Evolutionary conservation across 2,329 filamentous ascomycete species (phyloP), one percentile per base, ranked within the genome.

Genomic region (Cyphellophora europaea): DNA sequence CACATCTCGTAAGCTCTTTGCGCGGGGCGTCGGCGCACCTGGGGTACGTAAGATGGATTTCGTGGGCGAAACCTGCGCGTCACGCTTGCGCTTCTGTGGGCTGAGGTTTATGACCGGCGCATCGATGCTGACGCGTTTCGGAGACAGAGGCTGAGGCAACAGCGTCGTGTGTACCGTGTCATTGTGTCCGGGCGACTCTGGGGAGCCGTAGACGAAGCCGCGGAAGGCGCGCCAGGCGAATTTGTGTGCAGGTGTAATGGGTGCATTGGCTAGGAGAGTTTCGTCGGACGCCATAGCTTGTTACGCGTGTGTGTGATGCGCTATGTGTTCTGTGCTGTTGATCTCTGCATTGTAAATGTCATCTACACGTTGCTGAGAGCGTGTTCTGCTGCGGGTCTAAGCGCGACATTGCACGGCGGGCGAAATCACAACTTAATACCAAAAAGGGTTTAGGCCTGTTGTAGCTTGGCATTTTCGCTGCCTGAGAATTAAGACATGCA

Each of bases 171-270:
- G 28, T 5, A 36, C 33, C n/a, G 36, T 46, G 11, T 16, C 37
- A 18, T 19, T 25, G 18, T 33, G 21, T 5, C 16, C 18, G 27
- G 36, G 37, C 6, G 37, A 39, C 27, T 66, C 61, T 11, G 76
- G 76, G 1, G 76, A 79, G 16, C 75, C 75, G 56, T 77, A 79
- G 37, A 81, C 57, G 28, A 74, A 72, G 41, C 75, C 73, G 49
- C 74, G 77, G 56, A 80, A 77, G 11, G 77, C 77, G 49, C 77
- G 76, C 37, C 78, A 70, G 12, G 76, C 76, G 52, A 82, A 82
- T 14, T 79, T 65, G 30, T 75, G 75, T 30, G 75, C 77, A 6
- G 77, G 77, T 1, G 77, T 80, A 45, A 78, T 73, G 32, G 74
- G 76, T 5, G 69, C 61, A 27, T 78, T 74, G 39, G 19, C 12